Percentiles rank a stretch among this genome's conserved stretches.
Evolutionary conservation across 2,329 filamentous ascomycete species (phyloP).

Genomic region (Huntiella decipiens): DNA sequence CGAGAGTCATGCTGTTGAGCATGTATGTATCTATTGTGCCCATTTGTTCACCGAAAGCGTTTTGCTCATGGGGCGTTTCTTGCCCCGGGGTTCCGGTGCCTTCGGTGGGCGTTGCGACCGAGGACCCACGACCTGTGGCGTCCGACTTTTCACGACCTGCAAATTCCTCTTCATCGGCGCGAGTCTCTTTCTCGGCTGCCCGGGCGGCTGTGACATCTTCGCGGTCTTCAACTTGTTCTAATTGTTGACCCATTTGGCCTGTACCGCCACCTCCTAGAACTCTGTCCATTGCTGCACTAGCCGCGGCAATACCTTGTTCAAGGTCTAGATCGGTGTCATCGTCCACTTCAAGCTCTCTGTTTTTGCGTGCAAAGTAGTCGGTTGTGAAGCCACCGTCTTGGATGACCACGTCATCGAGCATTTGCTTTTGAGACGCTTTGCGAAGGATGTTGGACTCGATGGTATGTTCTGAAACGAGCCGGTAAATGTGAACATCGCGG

Average conservation of each 20-base stretch:
- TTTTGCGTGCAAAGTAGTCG: slow-evolving; percentile 73
- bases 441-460: slow-evolving; percentile 96
- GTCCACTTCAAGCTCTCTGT: slow-evolving; percentile 13
- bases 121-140: slow-evolving; percentile 15
- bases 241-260: slow-evolving; percentile 58
- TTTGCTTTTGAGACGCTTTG: slow-evolving; percentile 91
- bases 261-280: slow-evolving; percentile 37
- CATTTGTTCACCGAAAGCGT: slow-evolving; percentile 39
- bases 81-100: too few relatives aligned
- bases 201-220: slow-evolving; percentile 83
- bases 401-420: slow-evolving; percentile 95
- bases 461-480: slow-evolving; percentile 78
- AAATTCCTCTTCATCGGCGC: slow-evolving; percentile 73
- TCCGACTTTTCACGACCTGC: slow-evolving; percentile 29
- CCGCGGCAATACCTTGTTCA: slow-evolving; percentile 46
- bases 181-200: slow-evolving; percentile 72
- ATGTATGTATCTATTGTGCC: slow-evolving; percentile 58
- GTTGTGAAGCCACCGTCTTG: slow-evolving; percentile 97
- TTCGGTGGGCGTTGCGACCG: too few relatives aligned
- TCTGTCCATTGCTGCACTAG: slow-evolving; percentile 63
- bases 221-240: slow-evolving; percentile 79
- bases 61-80: slow-evolving; percentile 23
- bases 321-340: slow-evolving; percentile 17
- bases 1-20: slow-evolving; percentile 46
- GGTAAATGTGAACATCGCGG: slow-evolving; percentile 93